Evolutionary conservation across 2,329 filamentous ascomycete species (phyloP).

Genomic region (Ophiocordyceps robertsii): DNA sequence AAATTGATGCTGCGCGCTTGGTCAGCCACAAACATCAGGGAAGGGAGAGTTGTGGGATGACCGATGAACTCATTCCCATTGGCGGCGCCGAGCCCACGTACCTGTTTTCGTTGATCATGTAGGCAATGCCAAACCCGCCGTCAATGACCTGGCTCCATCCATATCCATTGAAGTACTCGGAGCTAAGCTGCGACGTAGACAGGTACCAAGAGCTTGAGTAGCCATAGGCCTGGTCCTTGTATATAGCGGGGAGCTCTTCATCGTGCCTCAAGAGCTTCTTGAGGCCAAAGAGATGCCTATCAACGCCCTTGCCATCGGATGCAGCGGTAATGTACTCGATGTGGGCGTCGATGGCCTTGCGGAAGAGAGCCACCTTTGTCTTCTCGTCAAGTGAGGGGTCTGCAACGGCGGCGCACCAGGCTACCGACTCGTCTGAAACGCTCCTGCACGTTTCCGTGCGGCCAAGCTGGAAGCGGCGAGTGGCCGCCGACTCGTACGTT

Average conservation of each 20-base stretch:
- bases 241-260: slow-evolving; percentile 71
- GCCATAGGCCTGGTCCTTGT: slow-evolving; percentile 69
- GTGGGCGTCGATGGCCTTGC: slow-evolving; percentile 68
- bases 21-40: not conserved
- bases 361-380: slow-evolving; percentile 61
- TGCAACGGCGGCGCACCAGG: slow-evolving; percentile 81
- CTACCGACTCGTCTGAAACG: slow-evolving; percentile 81
- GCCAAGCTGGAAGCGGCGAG: slow-evolving; percentile 87
- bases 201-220: slow-evolving; percentile 88
- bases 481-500: slow-evolving; percentile 93
- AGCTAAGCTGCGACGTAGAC: slow-evolving; percentile 78
- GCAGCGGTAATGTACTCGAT: slow-evolving; percentile 85
- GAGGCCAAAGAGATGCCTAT: slow-evolving; percentile 91
- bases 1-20: slow-evolving; percentile 64
- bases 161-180: slow-evolving; percentile 97
- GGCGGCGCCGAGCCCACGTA: slow-evolving; percentile 18
- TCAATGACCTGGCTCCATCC: slow-evolving; percentile 98
- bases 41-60: not conserved
- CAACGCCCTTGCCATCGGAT: slow-evolving; percentile 83
- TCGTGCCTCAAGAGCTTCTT: slow-evolving; percentile 77
- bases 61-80: not conserved
- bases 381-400: slow-evolving; percentile 50
- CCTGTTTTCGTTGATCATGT: slow-evolving; percentile 99
- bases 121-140: slow-evolving; percentile 91
- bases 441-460: slow-evolving; percentile 92